Conservation (phyloP, 192 early-diverging fungal genomes). For the Dissophora globulifera region DNA sequence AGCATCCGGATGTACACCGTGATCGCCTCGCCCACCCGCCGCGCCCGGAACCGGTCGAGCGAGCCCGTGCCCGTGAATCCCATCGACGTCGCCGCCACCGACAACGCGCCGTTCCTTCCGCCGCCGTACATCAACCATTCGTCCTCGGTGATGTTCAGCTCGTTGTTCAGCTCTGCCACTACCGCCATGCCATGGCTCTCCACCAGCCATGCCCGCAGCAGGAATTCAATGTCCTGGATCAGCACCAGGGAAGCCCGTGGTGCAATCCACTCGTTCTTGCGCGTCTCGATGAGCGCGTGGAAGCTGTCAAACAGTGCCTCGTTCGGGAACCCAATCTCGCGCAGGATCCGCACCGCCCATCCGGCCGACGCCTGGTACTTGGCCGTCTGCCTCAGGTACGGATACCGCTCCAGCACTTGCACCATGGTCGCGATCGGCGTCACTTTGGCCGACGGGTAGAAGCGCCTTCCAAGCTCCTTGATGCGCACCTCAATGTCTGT, state of each 20-base stretch:
- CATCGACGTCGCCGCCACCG: neutral
- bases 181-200: constrained; percentile 29
- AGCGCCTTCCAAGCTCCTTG: constrained; percentile 40
- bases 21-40: constrained; percentile 33
- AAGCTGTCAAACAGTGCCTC: constrained; percentile 51
- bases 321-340: constrained; percentile 45
- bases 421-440: constrained; percentile 41
- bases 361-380: constrained; percentile 22
- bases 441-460: constrained; percentile 48
- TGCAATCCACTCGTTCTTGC: constrained; percentile 45
- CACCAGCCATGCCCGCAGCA: constrained; percentile 39
- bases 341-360: constrained; percentile 44
- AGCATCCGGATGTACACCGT: constrained; percentile 40
- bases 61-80: constrained; percentile 21
- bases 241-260: constrained; percentile 32
- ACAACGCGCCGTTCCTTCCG: neutral
- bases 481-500: constrained; percentile 47
- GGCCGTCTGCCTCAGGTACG: constrained; percentile 41
- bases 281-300: constrained; percentile 43
- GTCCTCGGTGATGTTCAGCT: constrained; percentile 26
- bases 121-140: constrained; percentile 18
- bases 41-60: constrained; percentile 36
- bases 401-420: constrained; percentile 43
- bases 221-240: constrained; percentile 49
- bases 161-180: constrained; percentile 37